phyloP scores from a whole-genome alignment of 2,329 filamentous ascomycete genomes.

The Pseudogymnoascus sp. region DNA sequence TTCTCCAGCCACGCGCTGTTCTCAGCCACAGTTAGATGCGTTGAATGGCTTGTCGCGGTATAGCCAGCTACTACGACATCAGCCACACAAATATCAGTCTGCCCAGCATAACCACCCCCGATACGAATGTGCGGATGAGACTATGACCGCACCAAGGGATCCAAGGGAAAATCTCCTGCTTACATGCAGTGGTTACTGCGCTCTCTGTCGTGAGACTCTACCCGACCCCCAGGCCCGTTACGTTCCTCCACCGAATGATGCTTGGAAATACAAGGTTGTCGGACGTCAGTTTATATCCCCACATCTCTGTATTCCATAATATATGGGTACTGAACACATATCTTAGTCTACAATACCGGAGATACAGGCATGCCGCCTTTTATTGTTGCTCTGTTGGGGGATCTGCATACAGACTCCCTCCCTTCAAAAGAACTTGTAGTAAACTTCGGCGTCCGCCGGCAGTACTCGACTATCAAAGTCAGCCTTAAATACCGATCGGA shows the following conservation, averaged over 20 bases:
- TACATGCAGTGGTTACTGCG: neutral
- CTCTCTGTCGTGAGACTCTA: neutral
- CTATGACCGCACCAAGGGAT: neutral
- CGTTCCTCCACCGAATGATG: neutral
- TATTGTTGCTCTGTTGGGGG: neutral
- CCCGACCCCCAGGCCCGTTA: neutral
- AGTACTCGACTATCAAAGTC: neutral
- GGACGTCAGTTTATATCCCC: conserved; percentile 3
- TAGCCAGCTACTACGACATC: neutral
- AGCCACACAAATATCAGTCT: neutral
- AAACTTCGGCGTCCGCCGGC: neutral
- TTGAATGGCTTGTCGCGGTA: neutral
- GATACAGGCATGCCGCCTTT: neutral
- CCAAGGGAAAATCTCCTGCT: neutral
- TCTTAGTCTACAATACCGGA: conserved; percentile 2
- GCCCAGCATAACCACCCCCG: neutral
- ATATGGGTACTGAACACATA: neutral
- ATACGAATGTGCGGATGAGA: neutral
- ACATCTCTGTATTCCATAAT: neutral
- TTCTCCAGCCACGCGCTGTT: neutral
- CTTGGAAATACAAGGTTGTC: conserved; percentile 6
- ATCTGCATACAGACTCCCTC: neutral
- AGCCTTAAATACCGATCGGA: neutral
- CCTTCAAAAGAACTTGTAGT: neutral
- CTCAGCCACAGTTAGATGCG: neutral